Base-by-base conservation (phyloP, 495 filamentous ascomycete species). In the Penicillium ucsense region DNA sequence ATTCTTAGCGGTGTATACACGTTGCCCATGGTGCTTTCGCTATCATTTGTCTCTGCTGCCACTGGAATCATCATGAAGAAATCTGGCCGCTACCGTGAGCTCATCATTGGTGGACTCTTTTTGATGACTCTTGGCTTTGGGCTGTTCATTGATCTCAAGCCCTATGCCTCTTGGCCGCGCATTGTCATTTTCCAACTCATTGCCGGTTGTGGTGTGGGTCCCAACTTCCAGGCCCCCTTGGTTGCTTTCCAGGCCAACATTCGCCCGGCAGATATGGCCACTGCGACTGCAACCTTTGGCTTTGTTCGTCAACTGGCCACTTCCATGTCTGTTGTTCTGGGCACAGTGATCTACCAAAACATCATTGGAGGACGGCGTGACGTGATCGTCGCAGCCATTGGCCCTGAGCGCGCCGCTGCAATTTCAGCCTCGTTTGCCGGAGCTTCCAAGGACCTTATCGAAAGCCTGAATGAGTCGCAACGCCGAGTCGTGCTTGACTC, bases 1-100 rank as follows among this genome's bases (percentile, higher is more conserved):
- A 77, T 95, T 48, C 61, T 86, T 5, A 85, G 81, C 31, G 89
- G 89, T 31, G 82, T 94, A 36, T 89, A 89, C 60, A 69, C 89
- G 12, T 75, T 94, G 7, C 85, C 89, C 3, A 82, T 82, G 52
- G 85, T 82, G 10, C 56, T 94, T 43, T 71, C 80, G 1, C 75
- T 94, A 9, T 86, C 86, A 20, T 35, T 87, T 52, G 56, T 71
- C 20, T 86, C 85, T n/a, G 79, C 73, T 6, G 52, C 51, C 2
- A 82, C 79, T 0, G 89, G 89, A 31, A 55, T 85, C 46, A 66
- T 81, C 56, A 91, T 94, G 62, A 77, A 79, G 43, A 88, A 85
- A 61, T 87, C 86, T 36, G 75, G 72, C 47, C 66, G 61, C 49
- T 74, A 70, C 58, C 67, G 72, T 31, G 70, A 71, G 31, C 46